Base-by-base conservation (phyloP, 192 early-diverging fungal genomes). In the Chytriomyces sp. region DNA sequence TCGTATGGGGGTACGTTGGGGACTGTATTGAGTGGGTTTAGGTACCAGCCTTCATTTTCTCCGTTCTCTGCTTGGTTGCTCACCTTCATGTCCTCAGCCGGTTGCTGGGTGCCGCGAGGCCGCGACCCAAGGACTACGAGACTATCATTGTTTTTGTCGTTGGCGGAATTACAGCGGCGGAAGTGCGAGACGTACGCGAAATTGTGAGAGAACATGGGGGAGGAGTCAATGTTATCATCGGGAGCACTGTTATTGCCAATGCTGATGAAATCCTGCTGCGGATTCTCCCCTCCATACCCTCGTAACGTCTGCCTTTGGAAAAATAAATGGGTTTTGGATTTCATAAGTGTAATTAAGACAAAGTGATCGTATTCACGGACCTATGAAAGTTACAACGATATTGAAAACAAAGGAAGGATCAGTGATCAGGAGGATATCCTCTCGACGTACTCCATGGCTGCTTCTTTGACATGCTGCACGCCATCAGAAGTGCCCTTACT, bases 401-500 rank as follows among this genome's bases (percentile, higher is more conserved):
- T n/a, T n/a, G n/a, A n/a, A n/a, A n/a, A n/a, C n/a, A n/a, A n/a
- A n/a, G n/a, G n/a, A n/a, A n/a, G n/a, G n/a, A n/a, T n/a, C n/a
- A n/a, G n/a, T n/a, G n/a, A n/a, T 73, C 4, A 63, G 2, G 19
- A 17, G n/a, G 60, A 36, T 54, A 73, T 63, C 52, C 60, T 75
- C 80, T 90, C 91, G 44, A 98, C 93, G 76, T 96, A 97, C 38
- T 87, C 90, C 65, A 93, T 80, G 17, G 97, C 94, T 52, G 81
- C 82, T 74, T 91, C 77, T 82, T 97, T 98, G 33, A 99, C 97
- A 72, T 93, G 86, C 66, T 94, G 91, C 30, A 94, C 77, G 30
- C 89, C 83, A 40, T 93, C 91, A 4, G 87, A 86, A 44, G 86
- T 84, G 26, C 96, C 95, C 72, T 91, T 81, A 34, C 86, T 85